Evolutionary conservation across 2,329 filamentous ascomycete genomes (phyloP).

Genomic region (Beauveria sp.): DNA sequence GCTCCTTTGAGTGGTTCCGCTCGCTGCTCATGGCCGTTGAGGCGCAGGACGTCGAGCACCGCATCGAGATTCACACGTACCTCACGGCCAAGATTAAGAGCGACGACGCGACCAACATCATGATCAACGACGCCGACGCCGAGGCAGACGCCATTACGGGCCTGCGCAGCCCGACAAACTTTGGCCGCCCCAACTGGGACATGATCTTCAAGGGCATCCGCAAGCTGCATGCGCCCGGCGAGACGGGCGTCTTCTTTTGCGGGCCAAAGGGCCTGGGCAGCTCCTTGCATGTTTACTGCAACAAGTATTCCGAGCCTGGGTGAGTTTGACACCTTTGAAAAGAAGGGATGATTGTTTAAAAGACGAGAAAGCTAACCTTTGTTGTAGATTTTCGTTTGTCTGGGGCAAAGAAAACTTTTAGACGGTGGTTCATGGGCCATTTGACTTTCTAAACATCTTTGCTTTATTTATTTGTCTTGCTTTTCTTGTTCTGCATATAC

Average conservation of each 20-base stretch:
- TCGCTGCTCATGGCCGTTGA: slow-evolving; percentile 78
- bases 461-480: neutral
- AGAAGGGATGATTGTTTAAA: too few species aligned
- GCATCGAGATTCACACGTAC: slow-evolving; percentile 86
- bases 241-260: slow-evolving; percentile 78
- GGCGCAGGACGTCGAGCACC: slow-evolving; percentile 73
- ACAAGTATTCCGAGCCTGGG: slow-evolving; percentile 79
- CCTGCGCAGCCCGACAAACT: slow-evolving; percentile 73
- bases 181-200: slow-evolving; percentile 83
- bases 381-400: slow-evolving; percentile 52
- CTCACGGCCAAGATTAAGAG: slow-evolving; percentile 80
- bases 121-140: slow-evolving; percentile 83
- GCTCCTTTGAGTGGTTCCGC: slow-evolving; percentile 84
- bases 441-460: too few species aligned
- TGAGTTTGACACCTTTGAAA: slow-evolving; percentile 32
- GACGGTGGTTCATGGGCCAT: neutral
- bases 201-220: slow-evolving; percentile 80
- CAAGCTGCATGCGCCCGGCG: slow-evolving; percentile 66
- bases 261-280: slow-evolving; percentile 75
- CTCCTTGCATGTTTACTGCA: slow-evolving; percentile 73
- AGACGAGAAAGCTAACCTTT: slow-evolving; percentile 8
- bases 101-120: slow-evolving; percentile 82
- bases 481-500: neutral
- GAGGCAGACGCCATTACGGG: slow-evolving; percentile 82
- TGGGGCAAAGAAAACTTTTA: slow-evolving; percentile 67